A percentile compares a stretch with the other conserved stretches of the same genome.
Evolutionary conservation across 148 eudicot genomes (phyloP).

Genomic region (Silene uniflora): DNA sequence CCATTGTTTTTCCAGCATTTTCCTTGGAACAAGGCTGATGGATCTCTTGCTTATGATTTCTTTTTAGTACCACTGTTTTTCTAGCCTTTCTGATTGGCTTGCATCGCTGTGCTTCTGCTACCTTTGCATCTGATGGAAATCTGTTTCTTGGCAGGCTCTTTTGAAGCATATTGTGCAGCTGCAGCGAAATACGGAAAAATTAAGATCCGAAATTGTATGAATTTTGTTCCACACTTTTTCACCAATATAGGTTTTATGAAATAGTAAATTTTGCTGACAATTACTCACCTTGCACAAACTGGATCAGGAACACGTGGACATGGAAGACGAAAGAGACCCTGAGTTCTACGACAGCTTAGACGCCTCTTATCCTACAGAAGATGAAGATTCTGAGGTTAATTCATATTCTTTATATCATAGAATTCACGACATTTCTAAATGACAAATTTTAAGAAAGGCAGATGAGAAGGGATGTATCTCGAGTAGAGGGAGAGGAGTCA

Average conservation of each 20-base stretch:
- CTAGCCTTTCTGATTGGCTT: background rate
- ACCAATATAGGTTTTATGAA: background rate
- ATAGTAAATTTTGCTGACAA: background rate
- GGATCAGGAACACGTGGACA: slow-evolving; percentile 61
- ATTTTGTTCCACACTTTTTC: slow-evolving; percentile 8
- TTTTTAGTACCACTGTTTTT: background rate
- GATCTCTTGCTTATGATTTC: background rate
- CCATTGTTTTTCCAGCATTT: too few species aligned
- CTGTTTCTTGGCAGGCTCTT: slow-evolving; percentile 57
- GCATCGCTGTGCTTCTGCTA: background rate
- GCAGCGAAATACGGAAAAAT: slow-evolving; percentile 51
- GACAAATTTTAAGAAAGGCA: background rate
- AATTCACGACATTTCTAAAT: background rate
- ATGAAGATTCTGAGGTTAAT: slow-evolving; percentile 76
- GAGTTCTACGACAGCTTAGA: slow-evolving; percentile 64
- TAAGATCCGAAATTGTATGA: slow-evolving; percentile 75
- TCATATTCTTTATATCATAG: background rate
- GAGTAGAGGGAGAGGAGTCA: too few species aligned
- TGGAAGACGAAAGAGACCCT: slow-evolving; percentile 42
- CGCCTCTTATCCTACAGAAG: slow-evolving; percentile 69
- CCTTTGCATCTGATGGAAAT: slow-evolving; percentile 6
- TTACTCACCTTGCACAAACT: slow-evolving; percentile 12
- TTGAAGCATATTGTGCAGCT: slow-evolving; percentile 58
- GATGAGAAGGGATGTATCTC: background rate
- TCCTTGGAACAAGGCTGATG: too few species aligned